Evolutionary conservation across 1,139 yeast genomes (phyloP).

Genomic region (Protomyces inundatus): DNA sequence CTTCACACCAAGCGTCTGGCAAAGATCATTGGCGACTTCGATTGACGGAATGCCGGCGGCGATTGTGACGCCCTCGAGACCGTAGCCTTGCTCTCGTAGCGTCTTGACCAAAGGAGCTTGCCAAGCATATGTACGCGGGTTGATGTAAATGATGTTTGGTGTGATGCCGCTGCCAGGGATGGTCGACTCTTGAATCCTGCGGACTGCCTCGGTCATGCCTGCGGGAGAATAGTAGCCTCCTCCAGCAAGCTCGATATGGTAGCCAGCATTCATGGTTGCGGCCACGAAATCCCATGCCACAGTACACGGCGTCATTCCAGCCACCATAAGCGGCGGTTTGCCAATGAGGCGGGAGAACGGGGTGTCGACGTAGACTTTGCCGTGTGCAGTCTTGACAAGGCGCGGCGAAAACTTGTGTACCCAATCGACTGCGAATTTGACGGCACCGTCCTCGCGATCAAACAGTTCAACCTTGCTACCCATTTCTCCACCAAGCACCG

Average conservation of each 20-base stretch:
- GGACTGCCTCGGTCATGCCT: constrained; percentile 68
- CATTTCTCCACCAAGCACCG: constrained; percentile 69
- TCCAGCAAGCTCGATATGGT: constrained; percentile 95
- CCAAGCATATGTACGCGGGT: constrained; percentile 98
- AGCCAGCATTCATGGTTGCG: constrained; percentile 91
- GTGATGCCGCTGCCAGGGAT: constrained; percentile 89
- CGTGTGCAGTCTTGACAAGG: constrained; percentile 64
- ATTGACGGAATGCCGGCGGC: constrained; percentile 99
- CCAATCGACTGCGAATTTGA: constrained; percentile 89
- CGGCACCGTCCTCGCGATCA: constrained; percentile 57
- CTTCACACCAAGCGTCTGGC: constrained; percentile 83
- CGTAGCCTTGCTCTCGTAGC: constrained; percentile 86
- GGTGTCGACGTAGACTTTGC: constrained; percentile 71
- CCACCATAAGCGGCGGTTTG: constrained; percentile 93
- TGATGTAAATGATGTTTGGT: constrained; percentile 87
- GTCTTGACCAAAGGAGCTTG: constrained; percentile 91
- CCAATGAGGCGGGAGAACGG: constrained; percentile 88
- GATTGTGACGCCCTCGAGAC: constrained; percentile 89
- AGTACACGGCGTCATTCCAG: constrained; percentile 99
- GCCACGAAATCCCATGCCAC: constrained; percentile 91
- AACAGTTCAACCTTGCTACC: constrained; percentile 95
- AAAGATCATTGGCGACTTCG: constrained; percentile 95
- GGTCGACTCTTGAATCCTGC: constrained; percentile 50
- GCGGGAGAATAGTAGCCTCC: constrained; percentile 88
- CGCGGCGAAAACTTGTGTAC: constrained; percentile 80